These are phyloP conservation scores for Vanrija humicola DNA, from an alignment of 1,284 basidiomycete genomes.

Conservation along the genomic window DNA sequence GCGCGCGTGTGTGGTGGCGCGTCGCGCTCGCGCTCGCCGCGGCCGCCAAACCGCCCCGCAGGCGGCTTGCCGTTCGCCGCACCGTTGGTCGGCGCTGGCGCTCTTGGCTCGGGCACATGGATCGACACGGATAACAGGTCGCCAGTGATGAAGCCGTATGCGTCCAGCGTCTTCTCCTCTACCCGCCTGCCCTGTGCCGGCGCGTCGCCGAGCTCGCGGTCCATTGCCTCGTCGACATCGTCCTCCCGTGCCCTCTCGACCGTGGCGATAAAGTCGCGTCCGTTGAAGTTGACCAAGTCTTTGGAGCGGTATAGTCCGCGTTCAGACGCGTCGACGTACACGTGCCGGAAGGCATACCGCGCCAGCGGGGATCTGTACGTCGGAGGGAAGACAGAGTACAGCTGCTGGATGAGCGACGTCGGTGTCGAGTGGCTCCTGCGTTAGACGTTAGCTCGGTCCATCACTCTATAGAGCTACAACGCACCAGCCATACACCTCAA, in stretches of 20 bases:
- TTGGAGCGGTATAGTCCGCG: constrained; percentile 35
- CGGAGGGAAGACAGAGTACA: constrained; percentile 39
- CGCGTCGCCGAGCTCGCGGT: constrained; percentile 22
- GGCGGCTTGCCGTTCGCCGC: background rate
- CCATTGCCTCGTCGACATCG: constrained; percentile 7
- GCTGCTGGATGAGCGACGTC: constrained; percentile 33
- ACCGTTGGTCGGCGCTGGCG: constrained; percentile 1
- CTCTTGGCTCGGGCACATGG: constrained; percentile 34
- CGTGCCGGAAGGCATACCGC: constrained; percentile 39
- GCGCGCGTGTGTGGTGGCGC: background rate
- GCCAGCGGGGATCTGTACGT: constrained; percentile 38
- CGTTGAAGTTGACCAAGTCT: constrained; percentile 36
- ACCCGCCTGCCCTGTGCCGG: constrained; percentile 9
- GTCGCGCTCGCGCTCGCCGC: background rate
- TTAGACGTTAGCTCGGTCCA: background rate
- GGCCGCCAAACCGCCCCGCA: constrained; percentile 1
- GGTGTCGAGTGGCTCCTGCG: constrained; percentile 40
- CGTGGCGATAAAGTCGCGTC: constrained; percentile 29
- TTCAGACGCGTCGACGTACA: constrained; percentile 43
- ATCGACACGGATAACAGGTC: constrained; percentile 38
- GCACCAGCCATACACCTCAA: constrained; percentile 41
- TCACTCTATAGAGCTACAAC: constrained; percentile 2
- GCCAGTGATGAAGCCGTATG: constrained; percentile 41
- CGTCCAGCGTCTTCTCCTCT: constrained; percentile 40
- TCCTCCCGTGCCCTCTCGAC: background rate